Base-by-base conservation (phyloP, 768 basidiomycete species). In the Pulveroboletus sp. region DNA sequence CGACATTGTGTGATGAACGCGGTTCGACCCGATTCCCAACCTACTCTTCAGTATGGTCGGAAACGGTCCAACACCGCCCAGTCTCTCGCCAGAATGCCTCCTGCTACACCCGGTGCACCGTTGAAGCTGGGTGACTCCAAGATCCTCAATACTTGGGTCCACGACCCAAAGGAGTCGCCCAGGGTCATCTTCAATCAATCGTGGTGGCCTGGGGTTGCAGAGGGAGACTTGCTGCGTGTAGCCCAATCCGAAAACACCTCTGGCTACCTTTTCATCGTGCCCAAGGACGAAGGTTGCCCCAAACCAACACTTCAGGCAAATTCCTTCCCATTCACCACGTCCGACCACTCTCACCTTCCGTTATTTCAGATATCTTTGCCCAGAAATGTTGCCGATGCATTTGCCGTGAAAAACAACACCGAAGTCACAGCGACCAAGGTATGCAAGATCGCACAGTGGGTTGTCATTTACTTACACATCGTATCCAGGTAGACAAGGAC, bases 401-500 rank as follows among this genome's bases (percentile, higher is more conserved):
- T 89, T 59, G 74, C 76, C 9, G 62, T 90, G 54, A 78, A 82
- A 58, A 90, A 87, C 56, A 83, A 87, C 50, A 76, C 74, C 17
- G 85, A 89, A 52, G 85, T 93, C 36, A 74, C 70, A 0, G 69
- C 88, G 37, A 86, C 80, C 13, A 92, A 91, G 75, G 90, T 79
- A 55, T 39, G 55, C 35, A 16, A 25, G 29, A 19, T 24, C 19
- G 12, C 27, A 16, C 17, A n/a, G n/a, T 23, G 17, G 23, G 21
- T 41, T 24, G 57, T 39, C 46, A 17, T 50, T 45, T 37, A 52
- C 52, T 55, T 50, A 57, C 58, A 38, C 6, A 38, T 20, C 6
- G 37, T 20, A 5, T 23, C 14, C 45, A 91, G 89, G 86, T 90
- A 35, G 82, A 94, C 54, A 80, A 76, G 56, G 71, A 75, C 7